These are phyloP conservation scores for Diutina rugosa DNA, from an alignment of 1,139 yeast species.

Conservation along the genomic window DNA sequence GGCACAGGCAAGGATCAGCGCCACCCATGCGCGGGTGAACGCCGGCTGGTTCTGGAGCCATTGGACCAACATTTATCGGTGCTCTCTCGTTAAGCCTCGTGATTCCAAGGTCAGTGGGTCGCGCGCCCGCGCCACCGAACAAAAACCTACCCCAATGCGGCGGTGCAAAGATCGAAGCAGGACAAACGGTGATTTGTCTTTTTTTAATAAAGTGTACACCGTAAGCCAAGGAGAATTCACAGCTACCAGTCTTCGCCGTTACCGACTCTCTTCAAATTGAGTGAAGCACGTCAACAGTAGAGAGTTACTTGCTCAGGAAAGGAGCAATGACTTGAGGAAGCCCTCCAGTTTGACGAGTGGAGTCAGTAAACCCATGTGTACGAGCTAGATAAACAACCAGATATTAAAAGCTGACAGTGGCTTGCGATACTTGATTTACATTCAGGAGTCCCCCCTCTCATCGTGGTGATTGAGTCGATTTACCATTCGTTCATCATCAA, in stretches of 20 bases:
- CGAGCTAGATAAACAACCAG: too few species aligned
- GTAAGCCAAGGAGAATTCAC: conserved; percentile 99
- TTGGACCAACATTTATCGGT: neutral
- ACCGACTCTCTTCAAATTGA: conserved; percentile 98
- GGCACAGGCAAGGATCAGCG: neutral
- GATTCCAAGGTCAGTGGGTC: too few species aligned
- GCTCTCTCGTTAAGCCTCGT: neutral
- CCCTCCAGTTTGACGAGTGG: too few species aligned
- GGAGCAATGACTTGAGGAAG: conserved; percentile 97
- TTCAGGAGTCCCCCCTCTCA: too few species aligned
- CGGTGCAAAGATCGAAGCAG: too few species aligned
- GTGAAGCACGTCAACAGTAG: conserved; percentile 97
- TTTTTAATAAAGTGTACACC: conserved; percentile 67
- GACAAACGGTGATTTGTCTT: too few species aligned
- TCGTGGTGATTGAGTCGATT: too few species aligned
- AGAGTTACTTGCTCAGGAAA: conserved; percentile 85
- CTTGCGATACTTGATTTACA: too few species aligned
- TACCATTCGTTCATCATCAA: too few species aligned
- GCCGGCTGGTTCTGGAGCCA: neutral
- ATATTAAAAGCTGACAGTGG: too few species aligned
- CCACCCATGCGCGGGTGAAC: neutral
- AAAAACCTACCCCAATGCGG: too few species aligned
- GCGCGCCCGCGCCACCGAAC: neutral
- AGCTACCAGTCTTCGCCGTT: conserved; percentile 99
- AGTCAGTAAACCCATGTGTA: too few species aligned